Percentiles rank a stretch among this genome's conserved stretches.
phyloP scores from a whole-genome alignment of 345 rosid genomes.

The Eucalyptus fibrosa region DNA sequence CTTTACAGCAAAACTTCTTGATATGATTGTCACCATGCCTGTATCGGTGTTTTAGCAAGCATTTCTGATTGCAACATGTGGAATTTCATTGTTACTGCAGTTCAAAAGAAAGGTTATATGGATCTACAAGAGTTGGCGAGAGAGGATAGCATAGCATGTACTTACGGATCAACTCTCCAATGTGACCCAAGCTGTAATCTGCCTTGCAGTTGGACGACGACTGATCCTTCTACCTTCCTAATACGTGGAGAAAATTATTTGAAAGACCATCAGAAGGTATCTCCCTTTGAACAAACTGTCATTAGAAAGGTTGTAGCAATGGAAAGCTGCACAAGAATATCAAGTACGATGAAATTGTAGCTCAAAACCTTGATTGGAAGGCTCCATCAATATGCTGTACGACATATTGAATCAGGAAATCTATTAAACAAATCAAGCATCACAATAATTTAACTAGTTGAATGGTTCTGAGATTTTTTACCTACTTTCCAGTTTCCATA shows the following conservation, averaged over 20 bases:
- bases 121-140: slow-evolving; percentile 42
- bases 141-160: slow-evolving; percentile 19
- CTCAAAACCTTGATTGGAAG: not conserved
- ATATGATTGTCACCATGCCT: not conserved
- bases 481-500: not conserved
- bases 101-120: slow-evolving; percentile 63
- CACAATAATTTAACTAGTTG: not conserved
- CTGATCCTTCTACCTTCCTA: slow-evolving; percentile 64
- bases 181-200: slow-evolving; percentile 33
- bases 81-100: slow-evolving; percentile 14
- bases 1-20: not conserved
- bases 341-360: not conserved
- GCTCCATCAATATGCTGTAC: not conserved
- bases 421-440: not conserved
- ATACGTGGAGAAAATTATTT: slow-evolving; percentile 72
- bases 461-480: not conserved
- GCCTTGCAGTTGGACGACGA: slow-evolving; percentile 72
- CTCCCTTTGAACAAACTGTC: not conserved
- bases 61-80: not conserved
- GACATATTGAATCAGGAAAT: not conserved
- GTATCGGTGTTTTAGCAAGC: not conserved
- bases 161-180: slow-evolving; percentile 67
- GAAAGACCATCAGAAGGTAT: slow-evolving; percentile 61
- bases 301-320: not conserved
- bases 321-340: not conserved